These are phyloP conservation scores for Moesziomyces parantarcticus DNA, from an alignment of 1,284 basidiomycete genomes.

Conservation along the genomic window DNA sequence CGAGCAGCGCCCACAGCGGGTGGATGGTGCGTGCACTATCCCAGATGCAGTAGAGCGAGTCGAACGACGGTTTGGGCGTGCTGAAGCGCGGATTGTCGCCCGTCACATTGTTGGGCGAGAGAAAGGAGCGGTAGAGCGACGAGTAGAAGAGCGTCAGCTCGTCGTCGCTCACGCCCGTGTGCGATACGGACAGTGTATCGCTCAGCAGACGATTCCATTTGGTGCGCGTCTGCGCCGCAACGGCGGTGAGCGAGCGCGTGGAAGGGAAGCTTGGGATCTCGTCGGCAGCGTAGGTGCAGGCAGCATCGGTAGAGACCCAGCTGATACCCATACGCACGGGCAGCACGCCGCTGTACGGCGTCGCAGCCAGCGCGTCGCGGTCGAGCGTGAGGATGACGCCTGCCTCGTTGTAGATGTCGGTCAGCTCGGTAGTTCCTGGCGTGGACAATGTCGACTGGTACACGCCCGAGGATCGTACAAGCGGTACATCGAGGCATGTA, in stretches of 20 bases:
- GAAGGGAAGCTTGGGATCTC: conserved; percentile 28
- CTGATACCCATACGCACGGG: conserved; percentile 38
- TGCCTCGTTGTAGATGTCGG: conserved; percentile 12
- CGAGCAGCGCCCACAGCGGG: conserved; percentile 32
- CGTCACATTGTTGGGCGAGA: conserved; percentile 77
- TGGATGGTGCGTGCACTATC: conserved; percentile 62
- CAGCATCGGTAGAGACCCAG: conserved; percentile 30
- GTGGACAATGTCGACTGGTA: conserved; percentile 2
- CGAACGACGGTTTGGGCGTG: conserved; percentile 75
- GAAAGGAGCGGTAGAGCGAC: conserved; percentile 75
- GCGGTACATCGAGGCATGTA: conserved; percentile 33
- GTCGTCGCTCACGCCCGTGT: conserved; percentile 16
- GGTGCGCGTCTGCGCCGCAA: conserved; percentile 4
- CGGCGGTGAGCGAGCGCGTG: conserved; percentile 6
- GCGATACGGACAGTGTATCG: conserved; percentile 13
- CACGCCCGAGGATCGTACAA: conserved; percentile 7
- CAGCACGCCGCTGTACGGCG: conserved; percentile 4
- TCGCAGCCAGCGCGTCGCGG: conserved; percentile 4
- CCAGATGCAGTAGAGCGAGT: conserved; percentile 75
- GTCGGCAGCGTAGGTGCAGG: conserved; percentile 28
- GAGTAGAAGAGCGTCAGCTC: conserved; percentile 72
- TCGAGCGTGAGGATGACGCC: conserved; percentile 21
- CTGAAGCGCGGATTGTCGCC: conserved; percentile 78
- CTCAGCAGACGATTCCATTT: conserved; percentile 33
- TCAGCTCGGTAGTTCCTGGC: conserved; percentile 1